Percentiles rank a stretch among this genome's conserved stretches.
phyloP scores from a whole-genome alignment of 148 eudicot species.

The Chenopodium album region DNA sequence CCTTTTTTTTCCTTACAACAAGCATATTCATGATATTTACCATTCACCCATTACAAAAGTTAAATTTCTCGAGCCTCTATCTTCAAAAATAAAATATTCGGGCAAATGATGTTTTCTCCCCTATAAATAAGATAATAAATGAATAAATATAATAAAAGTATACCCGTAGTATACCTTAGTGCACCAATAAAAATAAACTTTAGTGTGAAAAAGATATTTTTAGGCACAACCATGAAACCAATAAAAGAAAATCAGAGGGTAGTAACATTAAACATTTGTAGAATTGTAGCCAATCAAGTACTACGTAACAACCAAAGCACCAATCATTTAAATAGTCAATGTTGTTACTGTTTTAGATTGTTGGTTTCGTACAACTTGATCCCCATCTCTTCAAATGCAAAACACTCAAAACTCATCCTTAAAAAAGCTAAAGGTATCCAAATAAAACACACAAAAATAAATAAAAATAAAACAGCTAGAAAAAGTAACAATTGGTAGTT shows the following conservation, averaged over 20 bases:
- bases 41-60: too few relatives aligned
- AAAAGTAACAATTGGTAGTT: not conserved
- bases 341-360: not conserved
- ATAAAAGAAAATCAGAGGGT: not conserved
- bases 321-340: not conserved
- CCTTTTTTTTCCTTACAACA: too few relatives aligned
- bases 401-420: not conserved
- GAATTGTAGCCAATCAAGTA: not conserved
- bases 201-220: not conserved
- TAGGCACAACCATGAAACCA: not conserved
- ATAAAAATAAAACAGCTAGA: not conserved
- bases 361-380: not conserved
- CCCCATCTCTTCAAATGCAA: not conserved
- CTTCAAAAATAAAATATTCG: too few relatives aligned
- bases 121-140: not conserved
- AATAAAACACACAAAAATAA: too few relatives aligned
- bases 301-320: not conserved
- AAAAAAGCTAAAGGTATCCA: not conserved
- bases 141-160: too few relatives aligned
- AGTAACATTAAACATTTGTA: not conserved
- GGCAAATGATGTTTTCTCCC: not conserved
- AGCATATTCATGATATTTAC: too few relatives aligned
- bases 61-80: not conserved
- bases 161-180: too few relatives aligned
- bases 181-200: not conserved